A percentile compares a stretch with the other conserved stretches of the same genome.
Conservation (phyloP, 345 rosid species). For the Brassica carinata region DNA sequence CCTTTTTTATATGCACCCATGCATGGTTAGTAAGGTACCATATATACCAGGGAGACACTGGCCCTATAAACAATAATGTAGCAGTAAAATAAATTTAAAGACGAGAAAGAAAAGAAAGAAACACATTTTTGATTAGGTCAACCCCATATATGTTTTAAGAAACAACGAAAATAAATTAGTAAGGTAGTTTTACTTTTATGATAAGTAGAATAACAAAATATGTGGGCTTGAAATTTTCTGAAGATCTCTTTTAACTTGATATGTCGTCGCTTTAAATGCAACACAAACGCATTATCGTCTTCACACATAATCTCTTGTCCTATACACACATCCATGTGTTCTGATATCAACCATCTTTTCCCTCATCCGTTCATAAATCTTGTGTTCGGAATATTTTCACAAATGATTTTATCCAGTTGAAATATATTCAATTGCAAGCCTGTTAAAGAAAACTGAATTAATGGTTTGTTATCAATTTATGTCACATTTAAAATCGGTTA, state of each 20-base stretch:
- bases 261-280: constrained; percentile 35
- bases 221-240: constrained; percentile 24
- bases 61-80: neutral
- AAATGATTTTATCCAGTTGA: neutral
- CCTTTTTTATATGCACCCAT: neutral
- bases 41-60: neutral
- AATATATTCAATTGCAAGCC: neutral
- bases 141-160: neutral
- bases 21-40: neutral
- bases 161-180: neutral
- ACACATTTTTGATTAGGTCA: constrained; percentile 1
- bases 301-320: constrained; percentile 28
- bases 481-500: neutral
- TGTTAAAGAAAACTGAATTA: neutral
- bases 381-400: constrained; percentile 12
- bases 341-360: constrained; percentile 15
- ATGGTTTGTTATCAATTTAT: neutral
- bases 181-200: neutral
- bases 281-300: constrained; percentile 42
- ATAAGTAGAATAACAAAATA: neutral
- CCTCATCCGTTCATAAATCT: constrained; percentile 31
- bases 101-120: neutral
- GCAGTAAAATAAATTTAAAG: neutral
- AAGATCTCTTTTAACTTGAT: constrained; percentile 21
- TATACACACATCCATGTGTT: constrained; percentile 21